Base-by-base conservation (phyloP, 495 filamentous ascomycete species). In the Xylaria nigripes region DNA sequence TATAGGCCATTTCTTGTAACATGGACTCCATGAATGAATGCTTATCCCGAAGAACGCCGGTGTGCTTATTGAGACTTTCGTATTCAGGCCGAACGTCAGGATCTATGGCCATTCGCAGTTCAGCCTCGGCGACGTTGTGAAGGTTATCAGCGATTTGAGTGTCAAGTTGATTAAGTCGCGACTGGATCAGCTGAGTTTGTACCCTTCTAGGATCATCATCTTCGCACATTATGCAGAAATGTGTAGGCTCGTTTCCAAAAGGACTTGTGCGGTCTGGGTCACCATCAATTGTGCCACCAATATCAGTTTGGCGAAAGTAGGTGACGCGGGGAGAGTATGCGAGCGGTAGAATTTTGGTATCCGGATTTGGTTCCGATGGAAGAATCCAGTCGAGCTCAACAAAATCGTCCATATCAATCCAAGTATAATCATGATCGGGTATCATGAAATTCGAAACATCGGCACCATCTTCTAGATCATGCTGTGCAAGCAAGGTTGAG, bases 401-500 rank as follows among this genome's bases (percentile, higher is more conserved):
- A 71, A 97, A 97, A 65, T 98, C 93, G 69, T 98, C 93, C 90
- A 97, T 96, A 66, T 98, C 93, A 62, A 97, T 86, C 93, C 93
- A 98, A 49, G 82, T 85, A 59, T 88, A 81, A 66, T 98, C 93
- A 34, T 91, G 89, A 63, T 98, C 93, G 0, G 90, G 90, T 52
- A 98, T 96, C 0, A 83, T 90, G 66, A 97, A 97, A 25, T 86
- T 82, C 16, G 91, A 95, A 42, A 96, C 75, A 69, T 97, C 90
- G 6, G 68, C 68, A 30, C 62, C 58, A 24, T 75, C 73, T 3
- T 67, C 68, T n/a, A 50, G 21, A 7, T 78, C 76, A 27, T 77
- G 71, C 42, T 80, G 74, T 1, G 72, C 70, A 32, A 76, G 63
- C 38, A 76, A 70, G 12, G 71, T 68, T 27, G 72, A 70, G 24